Evolutionary conservation across 805 yeast genomes (phyloP).

Genomic region (Candida golubevii): DNA sequence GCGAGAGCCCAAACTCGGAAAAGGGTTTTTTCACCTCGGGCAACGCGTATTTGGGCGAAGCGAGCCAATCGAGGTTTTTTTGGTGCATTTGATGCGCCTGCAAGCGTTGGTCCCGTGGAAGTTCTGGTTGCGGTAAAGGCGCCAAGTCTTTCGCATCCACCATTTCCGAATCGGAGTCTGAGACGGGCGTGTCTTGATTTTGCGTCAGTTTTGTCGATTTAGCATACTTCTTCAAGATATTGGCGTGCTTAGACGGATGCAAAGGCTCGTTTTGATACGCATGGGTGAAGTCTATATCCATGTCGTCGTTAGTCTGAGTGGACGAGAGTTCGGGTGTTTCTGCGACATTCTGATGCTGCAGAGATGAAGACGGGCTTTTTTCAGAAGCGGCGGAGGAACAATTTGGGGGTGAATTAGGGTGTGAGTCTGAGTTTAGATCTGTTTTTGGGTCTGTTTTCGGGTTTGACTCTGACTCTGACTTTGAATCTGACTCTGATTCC

Average conservation of each 20-base stretch:
- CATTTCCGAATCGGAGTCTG: conserved; percentile 28
- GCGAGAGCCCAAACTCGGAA: conserved; percentile 42
- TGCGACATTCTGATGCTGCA: no score
- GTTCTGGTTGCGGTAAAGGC: conserved; percentile 82
- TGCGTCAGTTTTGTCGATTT: conserved; percentile 10
- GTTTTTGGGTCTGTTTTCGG: no score
- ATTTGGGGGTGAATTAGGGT: no score
- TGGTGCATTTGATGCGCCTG: conserved; percentile 21
- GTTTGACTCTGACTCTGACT: no score
- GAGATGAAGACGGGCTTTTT: no score
- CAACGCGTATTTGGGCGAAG: conserved; percentile 54
- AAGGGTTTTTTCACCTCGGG: conserved; percentile 48
- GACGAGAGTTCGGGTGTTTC: no score
- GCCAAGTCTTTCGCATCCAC: conserved; percentile 37
- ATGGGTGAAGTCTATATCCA: conserved; percentile 12
- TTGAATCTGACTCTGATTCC: background rate
- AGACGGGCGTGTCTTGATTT: conserved; percentile 14
- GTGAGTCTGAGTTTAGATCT: no score
- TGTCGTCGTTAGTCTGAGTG: background rate
- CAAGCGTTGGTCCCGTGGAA: conserved; percentile 50
- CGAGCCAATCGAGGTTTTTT: conserved; percentile 58
- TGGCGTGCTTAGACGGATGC: conserved; percentile 39
- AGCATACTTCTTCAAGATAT: conserved; percentile 51
- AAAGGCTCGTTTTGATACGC: conserved; percentile 1
- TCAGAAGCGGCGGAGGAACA: no score